A percentile compares a stretch with the other conserved stretches of the same genome.
Conservation (phyloP, 148 eudicot genomes). For the Diospyros kaki region DNA sequence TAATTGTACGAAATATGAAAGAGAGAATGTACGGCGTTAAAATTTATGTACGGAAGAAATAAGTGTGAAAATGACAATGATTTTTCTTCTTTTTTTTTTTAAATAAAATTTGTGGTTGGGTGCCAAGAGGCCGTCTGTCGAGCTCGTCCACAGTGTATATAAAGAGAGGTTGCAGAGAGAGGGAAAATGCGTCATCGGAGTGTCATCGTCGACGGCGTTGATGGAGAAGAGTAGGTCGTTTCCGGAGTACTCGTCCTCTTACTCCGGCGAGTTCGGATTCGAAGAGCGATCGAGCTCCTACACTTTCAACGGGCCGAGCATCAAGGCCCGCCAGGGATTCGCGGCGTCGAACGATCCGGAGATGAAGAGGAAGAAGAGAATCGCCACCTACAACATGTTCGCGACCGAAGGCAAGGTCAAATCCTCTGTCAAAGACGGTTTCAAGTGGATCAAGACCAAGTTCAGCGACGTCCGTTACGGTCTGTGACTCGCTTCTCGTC, state of each 20-base stretch:
- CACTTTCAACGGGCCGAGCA: constrained; percentile 51
- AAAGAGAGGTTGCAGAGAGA: no score
- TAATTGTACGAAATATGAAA: no score
- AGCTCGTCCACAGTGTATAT: no score
- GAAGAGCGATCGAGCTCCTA: constrained; percentile 35
- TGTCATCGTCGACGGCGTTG: no score
- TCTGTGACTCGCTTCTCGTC: background rate
- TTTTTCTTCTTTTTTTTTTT: no score
- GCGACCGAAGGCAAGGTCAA: constrained; percentile 58
- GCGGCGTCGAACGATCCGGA: constrained; percentile 35
- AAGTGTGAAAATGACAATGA: no score
- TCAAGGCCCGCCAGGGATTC: constrained; percentile 19
- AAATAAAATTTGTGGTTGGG: no score
- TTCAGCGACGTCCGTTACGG: constrained; percentile 18
- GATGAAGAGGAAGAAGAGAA: constrained; percentile 63
- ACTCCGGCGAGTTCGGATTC: constrained; percentile 29
- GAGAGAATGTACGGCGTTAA: no score
- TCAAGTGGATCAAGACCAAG: constrained; percentile 73
- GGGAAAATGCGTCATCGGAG: no score
- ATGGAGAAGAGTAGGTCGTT: constrained; percentile 68
- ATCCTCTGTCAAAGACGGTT: constrained; percentile 49
- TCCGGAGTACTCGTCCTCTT: constrained; percentile 36
- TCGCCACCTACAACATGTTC: constrained; percentile 70
- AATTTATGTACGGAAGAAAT: no score
- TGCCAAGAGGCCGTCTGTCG: no score